Conservation (phyloP, 2,329 filamentous ascomycete genomes). For the Colletotrichum cereale region DNA sequence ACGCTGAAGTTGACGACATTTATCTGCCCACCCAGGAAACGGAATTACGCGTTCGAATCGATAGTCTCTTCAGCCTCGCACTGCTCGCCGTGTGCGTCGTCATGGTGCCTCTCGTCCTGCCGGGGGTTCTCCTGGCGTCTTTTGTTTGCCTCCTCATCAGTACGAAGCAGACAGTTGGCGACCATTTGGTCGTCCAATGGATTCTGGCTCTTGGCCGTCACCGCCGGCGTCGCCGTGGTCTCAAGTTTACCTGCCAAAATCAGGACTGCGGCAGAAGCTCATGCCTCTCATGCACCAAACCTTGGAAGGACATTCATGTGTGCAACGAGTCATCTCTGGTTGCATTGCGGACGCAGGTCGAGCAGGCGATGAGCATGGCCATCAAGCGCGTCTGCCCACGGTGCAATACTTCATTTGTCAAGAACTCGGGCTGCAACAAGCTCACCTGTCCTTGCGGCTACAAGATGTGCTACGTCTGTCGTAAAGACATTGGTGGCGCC, state of each 20-base stretch:
- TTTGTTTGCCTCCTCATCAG: conserved; percentile 59
- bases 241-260: conserved; percentile 82
- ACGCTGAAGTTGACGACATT: conserved; percentile 87
- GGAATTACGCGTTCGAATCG: conserved; percentile 67
- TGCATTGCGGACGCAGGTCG: conserved; percentile 88
- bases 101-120: conserved; percentile 67
- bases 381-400: conserved; percentile 95
- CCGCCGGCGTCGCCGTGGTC: conserved; percentile 77
- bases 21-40: conserved; percentile 71
- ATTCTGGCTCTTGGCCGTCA: conserved; percentile 73
- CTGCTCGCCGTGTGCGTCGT: conserved; percentile 67
- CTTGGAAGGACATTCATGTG: conserved; percentile 89
- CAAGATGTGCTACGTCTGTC: conserved; percentile 98
- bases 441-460: conserved; percentile 96
- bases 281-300: conserved; percentile 84
- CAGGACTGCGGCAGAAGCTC: conserved; percentile 77
- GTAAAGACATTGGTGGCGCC: conserved; percentile 73
- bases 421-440: conserved; percentile 95
- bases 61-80: conserved; percentile 60
- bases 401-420: conserved; percentile 93
- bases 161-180: conserved; percentile 57
- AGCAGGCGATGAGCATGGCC: conserved; percentile 92
- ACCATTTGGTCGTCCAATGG: conserved; percentile 61
- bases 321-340: conserved; percentile 88
- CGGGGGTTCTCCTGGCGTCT: conserved; percentile 62